Base-by-base conservation (phyloP, 2,329 filamentous ascomycete genomes). In the Claviceps capensis region DNA sequence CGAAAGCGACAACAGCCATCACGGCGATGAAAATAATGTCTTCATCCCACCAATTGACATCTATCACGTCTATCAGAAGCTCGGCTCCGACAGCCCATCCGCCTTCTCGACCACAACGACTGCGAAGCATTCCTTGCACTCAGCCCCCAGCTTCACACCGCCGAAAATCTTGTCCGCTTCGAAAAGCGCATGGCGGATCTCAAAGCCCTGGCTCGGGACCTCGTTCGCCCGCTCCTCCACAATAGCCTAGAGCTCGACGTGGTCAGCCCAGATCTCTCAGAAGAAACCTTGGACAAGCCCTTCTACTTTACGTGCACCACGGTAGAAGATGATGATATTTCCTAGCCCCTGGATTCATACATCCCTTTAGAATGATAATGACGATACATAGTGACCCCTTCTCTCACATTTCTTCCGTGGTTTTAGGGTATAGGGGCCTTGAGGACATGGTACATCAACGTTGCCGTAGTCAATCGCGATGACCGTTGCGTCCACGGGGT, bases 61-160 rank as follows among this genome's bases (percentile, higher is more conserved):
- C 1, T 88, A 88, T 3, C 80, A 85, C 46, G 79, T 90, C 1
- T 95, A 91, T 66, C 80, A 88, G 44, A 77, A 85, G 2, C 75
- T 96, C 8, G 89, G 88, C 34, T 77, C 79, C 4, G 71, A 78
- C 2, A 71, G 72, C 4, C 55, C 66, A 14, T 71, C 79, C 0
- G 73, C 76, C 0, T 96, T 93, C 63, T 97, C 5, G 68, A 73
- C 1, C 88, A 91, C 65, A 89, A 95, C 57, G 90, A 95, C 57
- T 85, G 91, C 64, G 96, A 95, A 67, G 81, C 81, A 22, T 96
- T 96, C 61, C 76, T 96, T 49, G 94, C 95, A 65, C 72, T 91
- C 23, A 83, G 81, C 11, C 85, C 88, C 0, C 85, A 93, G 19
- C 68, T 91, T 7, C 95, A 96, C 69, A 88, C 79, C 45, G 78